Evolutionary conservation across 495 filamentous ascomycete genomes (phyloP).

Genomic region (Trichocladium antarcticum): DNA sequence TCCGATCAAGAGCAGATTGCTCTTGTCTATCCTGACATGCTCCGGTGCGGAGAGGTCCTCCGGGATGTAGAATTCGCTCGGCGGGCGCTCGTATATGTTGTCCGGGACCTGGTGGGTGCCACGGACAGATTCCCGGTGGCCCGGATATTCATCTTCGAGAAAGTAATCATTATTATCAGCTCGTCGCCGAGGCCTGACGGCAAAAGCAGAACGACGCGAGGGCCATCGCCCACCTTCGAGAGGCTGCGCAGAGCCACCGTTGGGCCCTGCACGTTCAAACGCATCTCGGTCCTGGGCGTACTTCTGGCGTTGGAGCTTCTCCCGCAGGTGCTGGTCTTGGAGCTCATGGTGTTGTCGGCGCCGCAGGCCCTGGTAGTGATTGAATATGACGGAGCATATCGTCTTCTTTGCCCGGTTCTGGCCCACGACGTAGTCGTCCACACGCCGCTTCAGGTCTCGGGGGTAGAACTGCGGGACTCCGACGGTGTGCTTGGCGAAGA

Average conservation of each 20-base stretch:
- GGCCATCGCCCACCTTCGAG: slow-evolving; percentile 40
- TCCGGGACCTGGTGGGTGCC: slow-evolving; percentile 23
- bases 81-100: slow-evolving; percentile 5
- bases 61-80: slow-evolving; percentile 29
- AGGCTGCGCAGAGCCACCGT: slow-evolving; percentile 27
- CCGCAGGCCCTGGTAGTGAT: slow-evolving; percentile 85
- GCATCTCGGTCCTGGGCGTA: slow-evolving; percentile 34
- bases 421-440: slow-evolving; percentile 93
- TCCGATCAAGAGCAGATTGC: slow-evolving; percentile 84
- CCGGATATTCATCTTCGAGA: slow-evolving; percentile 65
- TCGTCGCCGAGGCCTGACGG: slow-evolving; percentile 12
- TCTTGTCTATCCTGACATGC: slow-evolving; percentile 81
- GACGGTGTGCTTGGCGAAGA: slow-evolving; percentile 36
- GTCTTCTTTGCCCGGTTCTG: slow-evolving; percentile 95
- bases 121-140: slow-evolving; percentile 54
- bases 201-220: slow-evolving; percentile 17
- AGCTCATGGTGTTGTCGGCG: slow-evolving; percentile 72
- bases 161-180: slow-evolving; percentile 19
- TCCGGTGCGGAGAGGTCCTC: slow-evolving; percentile 40
- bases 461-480: slow-evolving; percentile 71
- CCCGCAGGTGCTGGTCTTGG: slow-evolving; percentile 52
- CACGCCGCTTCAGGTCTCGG: slow-evolving; percentile 70
- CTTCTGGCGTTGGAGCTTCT: slow-evolving; percentile 38
- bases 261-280: slow-evolving; percentile 21
- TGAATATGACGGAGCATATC: slow-evolving; percentile 86